A percentile compares a stretch with the other conserved stretches of the same genome.
Conservation (phyloP, 139 green algal species). For the Dunaliella sp. region DNA sequence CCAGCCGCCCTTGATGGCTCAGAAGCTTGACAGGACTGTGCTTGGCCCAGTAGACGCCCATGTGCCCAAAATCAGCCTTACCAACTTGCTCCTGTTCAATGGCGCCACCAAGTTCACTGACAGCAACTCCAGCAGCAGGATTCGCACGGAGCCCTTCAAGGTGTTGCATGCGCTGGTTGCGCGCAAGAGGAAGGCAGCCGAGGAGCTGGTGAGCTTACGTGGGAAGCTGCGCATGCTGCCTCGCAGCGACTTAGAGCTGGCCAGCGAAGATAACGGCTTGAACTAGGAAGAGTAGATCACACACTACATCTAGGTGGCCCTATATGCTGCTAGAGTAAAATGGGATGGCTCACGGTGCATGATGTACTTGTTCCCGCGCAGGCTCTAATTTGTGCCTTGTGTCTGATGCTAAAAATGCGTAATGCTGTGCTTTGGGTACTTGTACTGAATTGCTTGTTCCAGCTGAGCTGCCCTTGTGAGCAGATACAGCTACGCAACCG, state of each 20-base stretch:
- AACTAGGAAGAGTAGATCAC: too few relatives aligned
- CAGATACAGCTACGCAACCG: too few relatives aligned
- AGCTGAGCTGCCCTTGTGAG: too few relatives aligned
- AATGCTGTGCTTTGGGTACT: too few relatives aligned
- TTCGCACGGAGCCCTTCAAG: neutral
- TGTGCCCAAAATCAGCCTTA: constrained; percentile 5
- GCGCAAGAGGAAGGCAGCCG: constrained; percentile 20
- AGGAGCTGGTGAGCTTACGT: constrained; percentile 19
- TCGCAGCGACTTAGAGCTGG: neutral
- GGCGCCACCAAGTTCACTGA: constrained; percentile 30
- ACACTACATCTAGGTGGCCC: too few relatives aligned
- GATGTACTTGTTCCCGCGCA: too few relatives aligned
- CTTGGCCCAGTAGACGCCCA: neutral
- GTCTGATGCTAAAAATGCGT: too few relatives aligned
- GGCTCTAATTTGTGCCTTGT: too few relatives aligned
- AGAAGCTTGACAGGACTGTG: too few relatives aligned
- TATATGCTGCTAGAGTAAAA: too few relatives aligned
- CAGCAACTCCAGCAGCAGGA: neutral
- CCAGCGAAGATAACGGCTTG: constrained; percentile 3
- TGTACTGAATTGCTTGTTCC: too few relatives aligned
- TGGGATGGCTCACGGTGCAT: too few relatives aligned
- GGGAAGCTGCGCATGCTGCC: neutral
- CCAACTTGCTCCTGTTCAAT: constrained; percentile 40
- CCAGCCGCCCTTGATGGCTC: neutral
- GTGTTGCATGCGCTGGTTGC: constrained; percentile 28